Evolutionary conservation across 768 basidiomycete species (phyloP).

Genomic region (Obba rivulosa): DNA sequence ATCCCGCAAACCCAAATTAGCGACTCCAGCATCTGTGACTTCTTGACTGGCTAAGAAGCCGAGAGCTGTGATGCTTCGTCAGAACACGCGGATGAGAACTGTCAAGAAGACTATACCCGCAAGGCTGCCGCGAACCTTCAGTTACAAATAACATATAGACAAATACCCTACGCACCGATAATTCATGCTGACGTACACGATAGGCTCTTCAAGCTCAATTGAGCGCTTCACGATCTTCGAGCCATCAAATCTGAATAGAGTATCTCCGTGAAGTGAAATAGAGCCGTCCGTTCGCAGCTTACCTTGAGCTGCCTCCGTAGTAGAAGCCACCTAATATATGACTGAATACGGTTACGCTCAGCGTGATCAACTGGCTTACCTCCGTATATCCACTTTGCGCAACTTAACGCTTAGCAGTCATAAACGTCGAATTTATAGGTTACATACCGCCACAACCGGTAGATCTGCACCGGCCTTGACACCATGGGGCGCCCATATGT

Average conservation of each 20-base stretch:
- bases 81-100: not conserved
- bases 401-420: no score
- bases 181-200: slow-evolving; percentile 21
- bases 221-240: slow-evolving; percentile 37
- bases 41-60: slow-evolving; percentile 36
- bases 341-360: not conserved
- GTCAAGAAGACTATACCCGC: slow-evolving; percentile 28
- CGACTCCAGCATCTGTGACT: slow-evolving; percentile 29
- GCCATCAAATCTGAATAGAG: slow-evolving; percentile 35
- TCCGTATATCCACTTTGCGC: not conserved
- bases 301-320: slow-evolving; percentile 22
- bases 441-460: slow-evolving; percentile 7
- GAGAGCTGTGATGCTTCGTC: slow-evolving; percentile 19
- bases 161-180: slow-evolving; percentile 28
- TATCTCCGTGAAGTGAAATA: slow-evolving; percentile 7
- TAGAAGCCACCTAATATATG: slow-evolving; percentile 32
- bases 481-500: slow-evolving; percentile 12
- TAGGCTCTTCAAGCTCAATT: slow-evolving; percentile 34
- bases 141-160: not conserved
- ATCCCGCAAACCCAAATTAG: slow-evolving; percentile 48
- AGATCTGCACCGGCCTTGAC: slow-evolving; percentile 1
- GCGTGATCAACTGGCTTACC: not conserved
- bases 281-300: not conserved
- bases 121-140: slow-evolving; percentile 24
- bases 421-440: not conserved